Conservation (phyloP, 1,139 yeast genomes). For the Geotrichum cucujoidarum region DNA sequence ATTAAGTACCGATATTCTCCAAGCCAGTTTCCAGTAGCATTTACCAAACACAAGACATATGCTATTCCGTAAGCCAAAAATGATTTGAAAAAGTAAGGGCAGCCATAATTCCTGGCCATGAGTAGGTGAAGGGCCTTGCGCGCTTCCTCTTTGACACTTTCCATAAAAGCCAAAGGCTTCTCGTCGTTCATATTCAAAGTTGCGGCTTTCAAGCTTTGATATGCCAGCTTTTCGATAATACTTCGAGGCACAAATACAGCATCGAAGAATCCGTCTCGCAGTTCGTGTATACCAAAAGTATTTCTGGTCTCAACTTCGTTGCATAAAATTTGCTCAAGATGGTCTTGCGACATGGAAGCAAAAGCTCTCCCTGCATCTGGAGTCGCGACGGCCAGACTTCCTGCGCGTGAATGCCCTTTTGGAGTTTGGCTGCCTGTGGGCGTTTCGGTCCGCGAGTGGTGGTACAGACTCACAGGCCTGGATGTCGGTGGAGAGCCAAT, state of each 20-base stretch:
- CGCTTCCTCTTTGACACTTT: not conserved
- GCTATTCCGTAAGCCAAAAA: slow-evolving; percentile 41
- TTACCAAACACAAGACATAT: slow-evolving; percentile 40
- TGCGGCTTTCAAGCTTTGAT: slow-evolving; percentile 12
- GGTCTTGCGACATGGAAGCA: slow-evolving; percentile 9
- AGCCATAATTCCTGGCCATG: not conserved
- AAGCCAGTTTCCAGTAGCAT: slow-evolving; percentile 41
- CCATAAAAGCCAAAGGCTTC: not conserved
- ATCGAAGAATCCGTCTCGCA: slow-evolving; percentile 47
- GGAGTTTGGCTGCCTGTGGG: slow-evolving; percentile 2
- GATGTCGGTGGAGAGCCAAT: slow-evolving; percentile 8
- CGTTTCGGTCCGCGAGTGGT: not conserved
- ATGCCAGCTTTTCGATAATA: slow-evolving; percentile 23
- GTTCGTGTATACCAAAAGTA: slow-evolving; percentile 40
- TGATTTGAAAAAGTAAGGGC: slow-evolving; percentile 32
- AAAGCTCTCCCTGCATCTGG: not conserved
- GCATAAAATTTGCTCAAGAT: slow-evolving; percentile 5
- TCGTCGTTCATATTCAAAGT: not conserved
- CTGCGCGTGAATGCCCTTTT: slow-evolving; percentile 7
- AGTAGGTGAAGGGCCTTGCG: slow-evolving; percentile 2
- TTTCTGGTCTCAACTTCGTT: slow-evolving; percentile 4
- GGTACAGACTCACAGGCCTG: slow-evolving; percentile 8
- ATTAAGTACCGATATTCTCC: slow-evolving; percentile 39
- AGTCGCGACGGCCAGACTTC: not conserved
- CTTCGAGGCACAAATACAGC: slow-evolving; percentile 41